A percentile compares a stretch with the other conserved stretches of the same genome.
Conservation (phyloP, 345 rosid genomes). For the Odontarrhena argentea region DNA sequence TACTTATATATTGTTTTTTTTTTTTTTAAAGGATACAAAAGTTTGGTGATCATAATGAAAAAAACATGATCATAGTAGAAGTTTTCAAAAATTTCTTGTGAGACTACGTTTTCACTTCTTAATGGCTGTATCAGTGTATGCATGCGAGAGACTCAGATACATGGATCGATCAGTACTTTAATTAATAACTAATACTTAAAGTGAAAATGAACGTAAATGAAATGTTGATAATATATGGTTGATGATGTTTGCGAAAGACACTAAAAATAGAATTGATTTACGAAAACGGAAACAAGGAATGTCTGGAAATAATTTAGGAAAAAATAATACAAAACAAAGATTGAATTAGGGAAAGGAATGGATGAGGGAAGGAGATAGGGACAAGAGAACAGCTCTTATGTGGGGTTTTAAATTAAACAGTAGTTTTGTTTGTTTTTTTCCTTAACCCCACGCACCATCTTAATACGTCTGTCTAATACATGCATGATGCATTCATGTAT, state of each 20-base stretch:
- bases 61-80: constrained; percentile 6
- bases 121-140: too few species aligned
- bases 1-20: neutral
- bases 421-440: constrained; percentile 37
- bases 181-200: neutral
- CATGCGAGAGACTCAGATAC: too few species aligned
- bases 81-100: constrained; percentile 22
- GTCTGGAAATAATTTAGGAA: constrained; percentile 9
- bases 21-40: neutral
- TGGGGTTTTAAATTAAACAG: constrained; percentile 38
- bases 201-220: constrained; percentile 10
- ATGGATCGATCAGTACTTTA: too few species aligned
- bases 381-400: constrained; percentile 44
- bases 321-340: neutral
- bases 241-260: constrained; percentile 13
- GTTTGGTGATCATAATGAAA: constrained; percentile 10
- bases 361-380: constrained; percentile 26
- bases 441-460: constrained; percentile 36
- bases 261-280: constrained; percentile 6
- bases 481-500: constrained; percentile 21
- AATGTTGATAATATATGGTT: constrained; percentile 8
- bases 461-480: constrained; percentile 28
- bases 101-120: neutral
- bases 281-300: constrained; percentile 31
- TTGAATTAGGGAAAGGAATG: constrained; percentile 24